phyloP scores from a whole-genome alignment of 306 rosid species.

The Inga oerstediana region DNA sequence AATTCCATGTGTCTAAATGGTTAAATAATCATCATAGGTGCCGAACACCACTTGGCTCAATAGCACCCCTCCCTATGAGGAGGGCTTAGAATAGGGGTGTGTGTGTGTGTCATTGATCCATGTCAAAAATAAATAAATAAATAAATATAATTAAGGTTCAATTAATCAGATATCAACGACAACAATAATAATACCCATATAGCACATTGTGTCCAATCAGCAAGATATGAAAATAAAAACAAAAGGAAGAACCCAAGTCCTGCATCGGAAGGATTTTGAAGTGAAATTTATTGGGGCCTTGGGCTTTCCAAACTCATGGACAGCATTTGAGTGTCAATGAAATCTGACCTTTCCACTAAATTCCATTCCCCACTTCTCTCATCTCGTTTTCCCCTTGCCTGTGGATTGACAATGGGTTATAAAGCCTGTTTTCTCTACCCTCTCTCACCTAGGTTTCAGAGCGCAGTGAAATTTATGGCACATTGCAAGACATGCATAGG shows the following conservation, averaged over 20 bases:
- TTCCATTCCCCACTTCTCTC: neutral
- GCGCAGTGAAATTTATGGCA: neutral
- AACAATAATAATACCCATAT: neutral
- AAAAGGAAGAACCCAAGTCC: neutral
- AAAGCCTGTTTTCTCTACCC: neutral
- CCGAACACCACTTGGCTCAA: neutral
- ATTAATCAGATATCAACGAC: neutral
- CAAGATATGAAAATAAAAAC: neutral
- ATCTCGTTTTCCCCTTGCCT: neutral
- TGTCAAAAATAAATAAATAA: neutral
- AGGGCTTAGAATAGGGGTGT: neutral
- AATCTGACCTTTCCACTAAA: neutral
- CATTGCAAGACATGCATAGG: neutral
- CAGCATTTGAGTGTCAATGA: neutral
- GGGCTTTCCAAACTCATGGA: neutral
- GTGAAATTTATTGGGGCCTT: neutral
- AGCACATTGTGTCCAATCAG: neutral
- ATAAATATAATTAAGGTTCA: neutral
- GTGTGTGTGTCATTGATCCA: neutral
- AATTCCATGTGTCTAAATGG: neutral
- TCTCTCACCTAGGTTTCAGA: neutral
- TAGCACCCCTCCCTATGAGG: neutral
- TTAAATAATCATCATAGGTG: neutral
- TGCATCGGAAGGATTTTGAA: neutral
- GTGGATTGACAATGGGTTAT: neutral